Evolutionary conservation across 2,329 filamentous ascomycete genomes (phyloP).

Genomic region (Monosporascus ibericus): DNA sequence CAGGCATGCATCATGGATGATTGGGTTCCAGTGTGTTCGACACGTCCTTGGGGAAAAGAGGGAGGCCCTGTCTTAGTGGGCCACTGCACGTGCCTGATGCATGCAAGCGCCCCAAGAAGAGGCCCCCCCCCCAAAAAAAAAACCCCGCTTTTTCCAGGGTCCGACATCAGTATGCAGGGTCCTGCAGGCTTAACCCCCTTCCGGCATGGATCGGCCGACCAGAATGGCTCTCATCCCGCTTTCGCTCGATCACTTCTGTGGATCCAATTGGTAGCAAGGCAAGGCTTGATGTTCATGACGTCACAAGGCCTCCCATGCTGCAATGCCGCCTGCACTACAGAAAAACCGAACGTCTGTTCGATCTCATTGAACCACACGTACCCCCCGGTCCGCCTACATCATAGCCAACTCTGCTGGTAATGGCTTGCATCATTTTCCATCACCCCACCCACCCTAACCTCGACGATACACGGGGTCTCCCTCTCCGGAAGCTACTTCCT

Average conservation of each 20-base stretch:
- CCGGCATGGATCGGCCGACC: neutral
- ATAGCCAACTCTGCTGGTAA: neutral
- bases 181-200: neutral
- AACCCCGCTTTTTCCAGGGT: conserved; percentile 1
- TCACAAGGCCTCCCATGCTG: neutral
- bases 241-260: neutral
- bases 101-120: too few species aligned
- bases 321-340: neutral
- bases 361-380: neutral
- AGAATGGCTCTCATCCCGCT: neutral
- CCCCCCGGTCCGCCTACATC: neutral
- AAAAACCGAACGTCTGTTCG: neutral
- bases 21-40: too few species aligned
- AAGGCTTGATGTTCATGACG: neutral
- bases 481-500: too few species aligned
- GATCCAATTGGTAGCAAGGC: neutral
- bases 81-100: too few species aligned
- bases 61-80: too few species aligned
- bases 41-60: too few species aligned
- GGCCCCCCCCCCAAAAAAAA: too few species aligned
- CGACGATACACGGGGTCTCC: too few species aligned
- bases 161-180: conserved; percentile 12
- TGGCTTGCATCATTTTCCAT: neutral
- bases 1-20: too few species aligned
- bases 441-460: too few species aligned